Evolutionary conservation across 805 yeast genomes (phyloP), one percentile per base, ranked within the genome.

Genomic region (Maudiozyma serrabonitensis): DNA sequence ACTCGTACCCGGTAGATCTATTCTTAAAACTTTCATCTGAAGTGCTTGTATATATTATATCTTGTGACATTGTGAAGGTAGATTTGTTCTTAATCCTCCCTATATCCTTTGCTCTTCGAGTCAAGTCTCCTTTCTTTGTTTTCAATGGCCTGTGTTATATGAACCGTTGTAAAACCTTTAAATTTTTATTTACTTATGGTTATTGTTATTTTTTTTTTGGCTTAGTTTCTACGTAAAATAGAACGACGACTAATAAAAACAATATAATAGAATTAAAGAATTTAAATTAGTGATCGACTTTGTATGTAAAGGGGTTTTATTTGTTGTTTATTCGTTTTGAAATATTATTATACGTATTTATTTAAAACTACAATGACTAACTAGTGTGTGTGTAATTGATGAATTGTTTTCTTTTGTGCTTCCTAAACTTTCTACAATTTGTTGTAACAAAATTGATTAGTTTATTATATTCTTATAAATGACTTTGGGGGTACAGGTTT

Each of bases 401-500:
- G 43, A 28, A 28, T 25, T 44, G 16, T 23, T 38, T 45, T 23
- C 18, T 16, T 31, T 31, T 42, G 18, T 12, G 16, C 19, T 44
- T 34, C 35, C 37, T 44, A 34, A 15, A 16, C 12, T 23, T 25
- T 16, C 26, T 37, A 12, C 37, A 19, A 13, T 12, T 35, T 28
- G 32, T 28, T 90, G 85, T 91, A 88, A 75, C 99, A 99, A 72
- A 96, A 88, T 76, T 87, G 95, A 82, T 91, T 95, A 82, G 88
- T 88, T 80, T 91, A 96, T 81, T 98, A 71, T 93, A 91, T 73
- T 95, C 96, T 82, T 90, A 86, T 87, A 87, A 91, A 93, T 87
- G 72, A 84, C 89, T 82, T 93, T 91, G 86, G 89, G 93, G 72
- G 98, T 3, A 21, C 23, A 21, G 23, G 23, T 21, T 21, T 21